These are phyloP conservation scores for Blastomyces percursus DNA, from an alignment of 2,329 filamentous ascomycete genomes.

Conservation along the genomic window DNA sequence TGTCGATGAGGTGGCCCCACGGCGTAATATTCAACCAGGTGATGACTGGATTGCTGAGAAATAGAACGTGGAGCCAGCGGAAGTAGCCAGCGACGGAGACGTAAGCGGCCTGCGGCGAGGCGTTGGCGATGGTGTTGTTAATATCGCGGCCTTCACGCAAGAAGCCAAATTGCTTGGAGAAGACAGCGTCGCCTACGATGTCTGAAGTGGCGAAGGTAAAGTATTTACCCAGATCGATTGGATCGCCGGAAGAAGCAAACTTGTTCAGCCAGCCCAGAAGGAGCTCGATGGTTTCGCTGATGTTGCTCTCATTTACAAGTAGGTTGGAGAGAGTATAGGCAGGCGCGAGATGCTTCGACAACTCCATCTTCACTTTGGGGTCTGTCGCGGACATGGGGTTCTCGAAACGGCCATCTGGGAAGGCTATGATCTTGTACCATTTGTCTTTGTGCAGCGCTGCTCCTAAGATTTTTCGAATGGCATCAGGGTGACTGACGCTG, in stretches of 20 bases:
- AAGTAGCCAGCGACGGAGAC: conserved; percentile 27
- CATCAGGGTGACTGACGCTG: conserved; percentile 35
- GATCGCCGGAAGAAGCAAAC: conserved; percentile 14
- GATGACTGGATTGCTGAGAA: conserved; percentile 30
- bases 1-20: conserved; percentile 31
- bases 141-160: conserved; percentile 25
- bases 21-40: conserved; percentile 27
- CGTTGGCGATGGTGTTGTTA: conserved; percentile 29
- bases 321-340: conserved; percentile 24
- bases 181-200: conserved; percentile 28
- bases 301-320: conserved; percentile 20
- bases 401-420: conserved; percentile 33
- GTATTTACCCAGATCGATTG: conserved; percentile 31
- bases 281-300: conserved; percentile 23
- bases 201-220: conserved; percentile 33
- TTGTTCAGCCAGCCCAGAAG: conserved; percentile 21
- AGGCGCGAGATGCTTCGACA: conserved; percentile 23
- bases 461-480: conserved; percentile 28
- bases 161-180: conserved; percentile 29
- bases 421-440: conserved; percentile 28
- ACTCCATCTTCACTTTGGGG: conserved; percentile 26
- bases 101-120: conserved; percentile 22
- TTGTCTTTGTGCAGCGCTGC: conserved; percentile 25
- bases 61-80: conserved; percentile 25
- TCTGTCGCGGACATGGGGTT: conserved; percentile 33